phyloP scores from a whole-genome alignment of 257 asterid species.

The Datura wrightii region DNA sequence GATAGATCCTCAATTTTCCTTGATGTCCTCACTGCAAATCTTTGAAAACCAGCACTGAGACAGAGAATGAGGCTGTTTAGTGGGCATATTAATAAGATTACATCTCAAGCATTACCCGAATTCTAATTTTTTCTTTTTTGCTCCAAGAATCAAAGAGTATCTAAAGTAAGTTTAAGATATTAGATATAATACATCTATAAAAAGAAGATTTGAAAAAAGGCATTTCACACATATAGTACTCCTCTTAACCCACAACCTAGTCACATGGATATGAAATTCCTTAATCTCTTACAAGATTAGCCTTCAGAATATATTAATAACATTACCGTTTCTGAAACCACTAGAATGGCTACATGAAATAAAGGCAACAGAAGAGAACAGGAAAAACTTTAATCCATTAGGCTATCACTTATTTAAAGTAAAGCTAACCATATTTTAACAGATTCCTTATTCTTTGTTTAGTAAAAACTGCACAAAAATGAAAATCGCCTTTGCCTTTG shows the following conservation, averaged over 20 bases:
- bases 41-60: conserved; percentile 68
- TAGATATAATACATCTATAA: not conserved
- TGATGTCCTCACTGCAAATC: conserved; percentile 87
- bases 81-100: not conserved
- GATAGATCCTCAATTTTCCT: conserved; percentile 63
- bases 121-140: not conserved
- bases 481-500: not conserved
- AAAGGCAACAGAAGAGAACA: not conserved
- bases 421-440: not conserved
- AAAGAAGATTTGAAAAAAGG: not conserved
- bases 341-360: not conserved
- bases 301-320: not conserved
- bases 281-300: not conserved
- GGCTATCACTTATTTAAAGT: not conserved
- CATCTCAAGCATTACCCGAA: not conserved
- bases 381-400: not conserved
- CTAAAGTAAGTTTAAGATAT: not conserved
- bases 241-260: not conserved
- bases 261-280: not conserved
- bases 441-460: not conserved
- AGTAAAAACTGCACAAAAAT: not conserved
- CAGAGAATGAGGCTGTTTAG: not conserved
- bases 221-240: not conserved
- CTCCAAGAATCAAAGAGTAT: not conserved
- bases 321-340: not conserved